These are phyloP conservation scores for Kazachstania africana DNA, from an alignment of 805 yeast genomes.

Conservation along the genomic window DNA sequence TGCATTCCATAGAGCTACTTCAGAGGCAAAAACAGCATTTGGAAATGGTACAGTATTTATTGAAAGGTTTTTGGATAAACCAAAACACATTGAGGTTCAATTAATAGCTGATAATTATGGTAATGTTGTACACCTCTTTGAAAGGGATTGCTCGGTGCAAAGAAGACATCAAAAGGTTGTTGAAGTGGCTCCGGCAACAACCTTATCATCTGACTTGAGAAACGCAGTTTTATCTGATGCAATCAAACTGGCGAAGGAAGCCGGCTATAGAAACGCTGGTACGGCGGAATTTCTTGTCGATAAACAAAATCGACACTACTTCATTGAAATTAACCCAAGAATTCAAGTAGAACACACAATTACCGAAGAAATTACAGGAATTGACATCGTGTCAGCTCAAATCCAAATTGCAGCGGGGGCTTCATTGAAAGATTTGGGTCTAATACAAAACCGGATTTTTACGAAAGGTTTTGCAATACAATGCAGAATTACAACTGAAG, in stretches of 20 bases:
- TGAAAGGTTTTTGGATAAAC: slow-evolving; percentile 88
- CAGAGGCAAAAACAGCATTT: slow-evolving; percentile 91
- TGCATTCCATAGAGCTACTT: slow-evolving; percentile 85
- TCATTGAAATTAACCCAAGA: slow-evolving; percentile 96
- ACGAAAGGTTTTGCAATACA: slow-evolving; percentile 97
- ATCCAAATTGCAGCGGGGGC: slow-evolving; percentile 99
- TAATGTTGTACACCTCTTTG: slow-evolving; percentile 88
- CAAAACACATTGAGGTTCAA: slow-evolving; percentile 97
- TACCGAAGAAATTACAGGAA: slow-evolving; percentile 97
- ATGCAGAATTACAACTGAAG: slow-evolving; percentile 98
- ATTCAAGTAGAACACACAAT: slow-evolving; percentile 98
- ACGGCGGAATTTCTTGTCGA: slow-evolving; percentile 97
- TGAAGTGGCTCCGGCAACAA: slow-evolving; percentile 95
- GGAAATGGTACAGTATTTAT: slow-evolving; percentile 98
- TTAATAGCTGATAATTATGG: slow-evolving; percentile 88
- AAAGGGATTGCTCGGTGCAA: slow-evolving; percentile 98
- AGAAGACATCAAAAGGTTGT: slow-evolving; percentile 99
- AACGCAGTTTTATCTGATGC: slow-evolving; percentile 92
- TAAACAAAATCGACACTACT: slow-evolving; percentile 86
- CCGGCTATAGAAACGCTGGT: slow-evolving; percentile 93
- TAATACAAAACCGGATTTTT: slow-evolving; percentile 87
- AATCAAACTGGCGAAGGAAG: slow-evolving; percentile 76
- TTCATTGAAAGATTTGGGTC: slow-evolving; percentile 77
- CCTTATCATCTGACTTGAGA: slow-evolving; percentile 70
- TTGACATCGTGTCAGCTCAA: slow-evolving; percentile 95